phyloP scores from a whole-genome alignment of 352 stramenopile genomes.

The Hyaloperonospora arabidopsidis region DNA sequence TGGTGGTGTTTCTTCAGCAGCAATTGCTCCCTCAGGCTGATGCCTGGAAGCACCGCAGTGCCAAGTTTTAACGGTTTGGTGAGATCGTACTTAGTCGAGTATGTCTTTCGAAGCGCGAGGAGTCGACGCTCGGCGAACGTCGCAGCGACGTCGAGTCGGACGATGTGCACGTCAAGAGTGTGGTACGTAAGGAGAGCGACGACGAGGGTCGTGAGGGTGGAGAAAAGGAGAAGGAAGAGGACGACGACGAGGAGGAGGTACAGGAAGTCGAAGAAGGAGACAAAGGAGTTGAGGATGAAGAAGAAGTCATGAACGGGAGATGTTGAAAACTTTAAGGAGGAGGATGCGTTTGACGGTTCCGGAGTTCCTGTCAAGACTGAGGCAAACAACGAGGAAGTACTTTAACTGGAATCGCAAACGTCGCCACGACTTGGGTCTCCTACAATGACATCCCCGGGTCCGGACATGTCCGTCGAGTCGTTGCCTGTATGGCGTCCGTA shows the following conservation, averaged over 20 bases:
- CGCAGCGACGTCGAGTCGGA: slow-evolving; percentile 19
- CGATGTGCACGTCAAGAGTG: slow-evolving; percentile 21
- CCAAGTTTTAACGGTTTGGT: slow-evolving; percentile 38
- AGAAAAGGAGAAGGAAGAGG: not conserved
- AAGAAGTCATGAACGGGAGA: slow-evolving; percentile 14
- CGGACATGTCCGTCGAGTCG: slow-evolving; percentile 23
- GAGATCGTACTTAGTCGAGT: slow-evolving; percentile 23
- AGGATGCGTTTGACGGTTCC: too few relatives aligned
- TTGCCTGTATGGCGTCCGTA: slow-evolving; percentile 51
- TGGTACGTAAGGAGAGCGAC: slow-evolving; percentile 21
- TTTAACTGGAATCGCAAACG: slow-evolving; percentile 10
- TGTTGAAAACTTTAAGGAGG: slow-evolving; percentile 8
- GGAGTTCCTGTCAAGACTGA: slow-evolving; percentile 17
- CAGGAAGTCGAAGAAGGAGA: slow-evolving; percentile 13
- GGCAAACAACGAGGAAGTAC: not conserved
- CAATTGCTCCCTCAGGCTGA: slow-evolving; percentile 37
- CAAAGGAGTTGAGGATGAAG: not conserved
- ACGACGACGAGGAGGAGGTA: slow-evolving; percentile 5
- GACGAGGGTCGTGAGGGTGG: not conserved
- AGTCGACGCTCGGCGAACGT: slow-evolving; percentile 7
- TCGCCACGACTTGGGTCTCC: not conserved
- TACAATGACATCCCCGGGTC: not conserved
- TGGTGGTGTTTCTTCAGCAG: slow-evolving; percentile 36
- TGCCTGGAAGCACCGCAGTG: slow-evolving; percentile 33
- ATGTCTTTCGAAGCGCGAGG: not conserved